Percentiles rank a stretch among this genome's conserved stretches.
Evolutionary conservation across 177 flowering plant species (phyloP).

Genomic region (Vitis hybrid): DNA sequence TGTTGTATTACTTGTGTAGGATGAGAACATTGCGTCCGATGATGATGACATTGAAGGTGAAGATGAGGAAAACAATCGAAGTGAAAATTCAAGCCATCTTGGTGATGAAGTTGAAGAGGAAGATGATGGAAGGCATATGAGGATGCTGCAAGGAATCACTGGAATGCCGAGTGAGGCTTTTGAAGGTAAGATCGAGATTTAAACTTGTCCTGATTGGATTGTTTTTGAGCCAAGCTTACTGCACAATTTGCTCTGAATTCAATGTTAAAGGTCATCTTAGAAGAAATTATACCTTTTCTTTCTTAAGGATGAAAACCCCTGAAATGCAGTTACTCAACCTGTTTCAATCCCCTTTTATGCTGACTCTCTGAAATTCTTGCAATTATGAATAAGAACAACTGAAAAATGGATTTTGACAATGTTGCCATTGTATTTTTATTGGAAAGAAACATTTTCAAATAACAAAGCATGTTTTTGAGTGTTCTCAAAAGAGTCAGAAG

Average conservation of each 20-base stretch:
- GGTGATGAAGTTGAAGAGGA: constrained; percentile 37
- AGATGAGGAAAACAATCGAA: constrained; percentile 14
- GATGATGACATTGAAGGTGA: constrained; percentile 22
- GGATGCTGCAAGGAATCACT: constrained; percentile 78
- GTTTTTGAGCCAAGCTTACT: background rate
- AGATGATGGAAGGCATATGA: constrained; percentile 55
- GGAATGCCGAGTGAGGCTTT: constrained; percentile 71
- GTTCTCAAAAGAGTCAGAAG: too few relatives aligned
- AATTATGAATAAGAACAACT: too few relatives aligned
- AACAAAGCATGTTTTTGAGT: too few relatives aligned
- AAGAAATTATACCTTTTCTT: too few relatives aligned
- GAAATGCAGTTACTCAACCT: too few relatives aligned
- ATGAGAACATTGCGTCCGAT: constrained; percentile 70
- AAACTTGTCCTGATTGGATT: background rate
- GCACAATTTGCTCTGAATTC: background rate
- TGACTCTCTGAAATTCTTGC: too few relatives aligned
- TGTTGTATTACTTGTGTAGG: constrained; percentile 36
- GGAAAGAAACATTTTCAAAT: too few relatives aligned
- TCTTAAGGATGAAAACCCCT: too few relatives aligned
- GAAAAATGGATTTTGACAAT: too few relatives aligned
- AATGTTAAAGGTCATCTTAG: background rate
- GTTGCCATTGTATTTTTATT: too few relatives aligned
- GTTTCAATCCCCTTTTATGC: too few relatives aligned
- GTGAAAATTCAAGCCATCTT: constrained; percentile 6
- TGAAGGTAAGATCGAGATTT: constrained; percentile 39